Conservation (phyloP, 2,329 filamentous ascomycete species). For the Cladosporium cucumerinum region DNA sequence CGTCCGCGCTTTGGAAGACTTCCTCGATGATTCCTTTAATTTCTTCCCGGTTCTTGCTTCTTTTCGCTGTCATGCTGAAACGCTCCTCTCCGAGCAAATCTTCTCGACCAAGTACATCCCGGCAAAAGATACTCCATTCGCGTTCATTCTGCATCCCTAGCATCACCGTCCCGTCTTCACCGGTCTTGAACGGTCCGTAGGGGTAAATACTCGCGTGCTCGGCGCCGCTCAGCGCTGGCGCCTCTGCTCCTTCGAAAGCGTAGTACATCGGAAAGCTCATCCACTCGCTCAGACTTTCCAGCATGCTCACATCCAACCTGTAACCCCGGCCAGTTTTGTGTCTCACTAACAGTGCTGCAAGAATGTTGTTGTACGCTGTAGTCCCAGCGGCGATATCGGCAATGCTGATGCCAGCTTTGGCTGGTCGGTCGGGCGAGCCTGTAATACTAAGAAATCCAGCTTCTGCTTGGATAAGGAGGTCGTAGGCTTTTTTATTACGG, state of each 20-base stretch:
- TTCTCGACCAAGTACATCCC: conserved; percentile 42
- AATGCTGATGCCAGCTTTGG: conserved; percentile 54
- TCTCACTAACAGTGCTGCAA: conserved; percentile 47
- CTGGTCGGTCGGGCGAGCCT: conserved; percentile 43
- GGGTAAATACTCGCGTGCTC: conserved; percentile 54
- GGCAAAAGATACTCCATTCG: conserved; percentile 51
- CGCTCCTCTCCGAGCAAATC: conserved; percentile 43
- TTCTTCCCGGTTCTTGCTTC: conserved; percentile 4
- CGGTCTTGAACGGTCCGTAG: conserved; percentile 51
- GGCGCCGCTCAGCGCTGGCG: conserved; percentile 46
- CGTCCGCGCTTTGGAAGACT: conserved; percentile 40
- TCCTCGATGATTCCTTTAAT: conserved; percentile 11
- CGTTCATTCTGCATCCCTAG: conserved; percentile 55
- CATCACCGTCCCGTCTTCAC: conserved; percentile 48
- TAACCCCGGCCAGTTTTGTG: conserved; percentile 47
- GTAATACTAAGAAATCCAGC: conserved; percentile 53
- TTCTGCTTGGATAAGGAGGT: conserved; percentile 55
- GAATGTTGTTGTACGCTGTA: conserved; percentile 52
- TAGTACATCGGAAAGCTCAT: conserved; percentile 53
- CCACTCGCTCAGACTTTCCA: conserved; percentile 56
- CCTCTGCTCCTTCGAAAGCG: conserved; percentile 42
- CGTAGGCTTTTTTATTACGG: conserved; percentile 54
- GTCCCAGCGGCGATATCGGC: conserved; percentile 54
- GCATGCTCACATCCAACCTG: conserved; percentile 53
- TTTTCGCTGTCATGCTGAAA: not conserved